These are phyloP conservation scores for Kwoniella shandongensis DNA, from an alignment of 768 basidiomycete genomes.

Conservation along the genomic window DNA sequence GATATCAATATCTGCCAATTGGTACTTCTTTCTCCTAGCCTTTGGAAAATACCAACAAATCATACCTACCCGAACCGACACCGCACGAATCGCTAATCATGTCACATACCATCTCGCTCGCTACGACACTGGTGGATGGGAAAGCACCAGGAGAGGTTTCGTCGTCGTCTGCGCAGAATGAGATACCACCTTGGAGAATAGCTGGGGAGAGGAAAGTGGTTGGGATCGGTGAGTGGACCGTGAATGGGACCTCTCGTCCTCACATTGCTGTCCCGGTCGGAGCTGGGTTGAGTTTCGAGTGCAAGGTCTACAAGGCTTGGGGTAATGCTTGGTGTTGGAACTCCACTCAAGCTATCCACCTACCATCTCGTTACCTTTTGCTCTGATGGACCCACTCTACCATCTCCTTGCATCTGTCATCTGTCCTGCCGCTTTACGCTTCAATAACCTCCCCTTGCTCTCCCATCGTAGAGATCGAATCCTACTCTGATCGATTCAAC, in stretches of 20 bases:
- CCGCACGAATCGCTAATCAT: conserved; percentile 29
- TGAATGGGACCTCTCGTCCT: no score
- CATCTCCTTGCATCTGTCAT: no score
- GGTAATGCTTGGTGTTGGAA: no score
- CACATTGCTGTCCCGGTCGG: no score
- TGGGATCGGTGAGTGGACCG: conserved; percentile 36
- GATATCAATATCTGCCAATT: not conserved
- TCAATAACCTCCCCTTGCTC: no score
- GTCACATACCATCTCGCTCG: conserved; percentile 22
- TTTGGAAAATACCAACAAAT: conserved; percentile 20
- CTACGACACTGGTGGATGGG: conserved; percentile 23
- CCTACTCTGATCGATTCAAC: conserved; percentile 38
- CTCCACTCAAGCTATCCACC: no score
- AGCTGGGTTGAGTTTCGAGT: no score
- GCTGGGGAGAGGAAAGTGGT: conserved; percentile 33
- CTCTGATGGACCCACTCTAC: no score
- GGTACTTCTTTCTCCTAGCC: conserved; percentile 19
- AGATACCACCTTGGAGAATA: conserved; percentile 36
- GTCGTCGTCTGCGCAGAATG: not conserved
- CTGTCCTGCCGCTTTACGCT: no score
- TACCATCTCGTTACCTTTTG: no score
- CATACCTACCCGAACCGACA: conserved; percentile 28
- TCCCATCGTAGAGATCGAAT: conserved; percentile 51
- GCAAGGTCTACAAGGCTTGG: no score
- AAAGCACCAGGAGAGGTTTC: conserved; percentile 12